These are phyloP conservation scores for Plasmodium vinckei DNA, from an alignment of 169 alveolate species.

Conservation along the genomic window DNA sequence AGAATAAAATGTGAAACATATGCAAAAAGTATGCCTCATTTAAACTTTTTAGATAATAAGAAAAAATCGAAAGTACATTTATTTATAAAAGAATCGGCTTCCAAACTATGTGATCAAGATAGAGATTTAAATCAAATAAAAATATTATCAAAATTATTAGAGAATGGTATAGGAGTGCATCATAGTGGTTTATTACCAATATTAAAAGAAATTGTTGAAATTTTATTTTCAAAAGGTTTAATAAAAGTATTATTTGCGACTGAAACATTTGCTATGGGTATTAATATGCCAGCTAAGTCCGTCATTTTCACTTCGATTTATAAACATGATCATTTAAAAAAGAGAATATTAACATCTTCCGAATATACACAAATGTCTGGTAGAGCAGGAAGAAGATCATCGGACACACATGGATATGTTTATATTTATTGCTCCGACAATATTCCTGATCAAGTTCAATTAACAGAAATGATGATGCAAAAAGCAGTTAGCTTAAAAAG, in stretches of 20 bases:
- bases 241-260: slow-evolving; percentile 98
- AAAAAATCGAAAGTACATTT: slow-evolving; percentile 90
- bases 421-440: slow-evolving; percentile 91
- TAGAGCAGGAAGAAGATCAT: slow-evolving; percentile 99
- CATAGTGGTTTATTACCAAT: slow-evolving; percentile 99
- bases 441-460: slow-evolving; percentile 90
- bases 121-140: slow-evolving; percentile 92
- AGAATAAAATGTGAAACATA: slow-evolving; percentile 92
- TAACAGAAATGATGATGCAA: slow-evolving; percentile 89
- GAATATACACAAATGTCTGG: slow-evolving; percentile 99
- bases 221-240: slow-evolving; percentile 96
- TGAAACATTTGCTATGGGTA: slow-evolving; percentile 99
- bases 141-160: slow-evolving; percentile 87
- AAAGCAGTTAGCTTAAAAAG: slow-evolving; percentile 90
- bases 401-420: slow-evolving; percentile 96
- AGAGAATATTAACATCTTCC: slow-evolving; percentile 93
- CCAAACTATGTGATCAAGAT: slow-evolving; percentile 88
- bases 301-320: slow-evolving; percentile 95
- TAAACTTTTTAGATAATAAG: slow-evolving; percentile 86
- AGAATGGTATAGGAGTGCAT: slow-evolving; percentile 98
- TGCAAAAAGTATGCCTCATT: slow-evolving; percentile 89
- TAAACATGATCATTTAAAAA: slow-evolving; percentile 94
- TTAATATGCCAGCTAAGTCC: slow-evolving; percentile 99
- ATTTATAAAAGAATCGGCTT: slow-evolving; percentile 90
- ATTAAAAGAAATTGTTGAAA: slow-evolving; percentile 98